These are phyloP conservation scores for Podila clonocystis DNA, from an alignment of 192 early-diverging fungal genomes.

Conservation along the genomic window DNA sequence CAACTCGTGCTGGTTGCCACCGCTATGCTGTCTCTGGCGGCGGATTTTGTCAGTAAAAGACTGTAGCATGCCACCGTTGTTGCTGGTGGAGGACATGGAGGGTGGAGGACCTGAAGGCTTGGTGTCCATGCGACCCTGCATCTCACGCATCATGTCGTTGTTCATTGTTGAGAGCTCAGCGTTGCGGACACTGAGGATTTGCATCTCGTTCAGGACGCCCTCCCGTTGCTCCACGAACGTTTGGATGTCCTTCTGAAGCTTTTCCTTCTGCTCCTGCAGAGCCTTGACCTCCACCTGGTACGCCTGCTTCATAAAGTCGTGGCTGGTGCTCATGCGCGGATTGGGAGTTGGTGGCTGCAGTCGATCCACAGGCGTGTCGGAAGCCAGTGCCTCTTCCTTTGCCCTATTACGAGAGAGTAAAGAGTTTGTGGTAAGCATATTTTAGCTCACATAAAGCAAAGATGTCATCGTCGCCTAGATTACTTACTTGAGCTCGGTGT, in stretches of 20 bases:
- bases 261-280: constrained; percentile 56
- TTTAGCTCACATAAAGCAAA: neutral
- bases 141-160: constrained; percentile 61
- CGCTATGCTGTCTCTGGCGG: constrained; percentile 32
- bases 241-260: constrained; percentile 55
- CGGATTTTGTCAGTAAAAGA: constrained; percentile 36
- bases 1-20: constrained; percentile 42
- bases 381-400: constrained; percentile 53
- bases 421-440: neutral
- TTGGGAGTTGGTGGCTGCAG: constrained; percentile 16
- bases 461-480: too few species aligned
- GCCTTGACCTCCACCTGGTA: constrained; percentile 58
- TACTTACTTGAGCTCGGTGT: constrained; percentile 48
- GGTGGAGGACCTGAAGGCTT: constrained; percentile 8
- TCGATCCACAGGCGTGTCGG: constrained; percentile 2
- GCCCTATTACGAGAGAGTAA: constrained; percentile 26
- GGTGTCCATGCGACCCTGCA: constrained; percentile 37
- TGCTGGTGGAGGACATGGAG: constrained; percentile 18
- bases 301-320: constrained; percentile 57
- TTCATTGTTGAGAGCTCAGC: constrained; percentile 63
- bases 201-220: constrained; percentile 61
- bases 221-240: constrained; percentile 56
- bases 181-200: constrained; percentile 61
- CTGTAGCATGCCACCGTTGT: constrained; percentile 12
- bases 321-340: constrained; percentile 47